phyloP scores from a whole-genome alignment of 768 basidiomycete species.

The Boletus tomentosulus region DNA sequence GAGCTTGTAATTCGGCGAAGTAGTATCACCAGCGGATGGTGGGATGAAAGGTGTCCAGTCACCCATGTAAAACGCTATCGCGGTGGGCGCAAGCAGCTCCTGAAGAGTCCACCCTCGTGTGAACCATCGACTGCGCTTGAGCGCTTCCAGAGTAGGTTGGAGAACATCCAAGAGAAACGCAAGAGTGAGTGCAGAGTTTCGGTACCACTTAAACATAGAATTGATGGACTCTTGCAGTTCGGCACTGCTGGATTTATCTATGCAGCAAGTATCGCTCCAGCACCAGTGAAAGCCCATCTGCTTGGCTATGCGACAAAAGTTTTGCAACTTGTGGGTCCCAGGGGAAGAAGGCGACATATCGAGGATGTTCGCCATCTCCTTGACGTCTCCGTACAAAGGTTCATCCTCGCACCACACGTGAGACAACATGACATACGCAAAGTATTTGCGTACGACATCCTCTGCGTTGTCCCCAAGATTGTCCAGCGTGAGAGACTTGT shows the following conservation, averaged over 20 bases:
- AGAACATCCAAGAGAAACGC: constrained; percentile 25
- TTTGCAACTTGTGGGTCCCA: constrained; percentile 19
- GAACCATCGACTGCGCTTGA: constrained; percentile 24
- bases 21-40: not conserved
- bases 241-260: constrained; percentile 27
- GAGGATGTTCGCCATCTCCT: constrained; percentile 9
- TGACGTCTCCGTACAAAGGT: constrained; percentile 19
- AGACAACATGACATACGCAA: constrained; percentile 27
- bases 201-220: constrained; percentile 33
- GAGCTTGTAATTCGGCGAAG: constrained; percentile 21
- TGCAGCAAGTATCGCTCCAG: constrained; percentile 32
- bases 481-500: constrained; percentile 3
- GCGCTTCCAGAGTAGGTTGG: constrained; percentile 6
- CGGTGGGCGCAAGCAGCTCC: constrained; percentile 24
- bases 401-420: constrained; percentile 29
- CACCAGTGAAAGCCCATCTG: constrained; percentile 18
- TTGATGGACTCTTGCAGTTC: constrained; percentile 30
- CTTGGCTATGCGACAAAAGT: constrained; percentile 19
- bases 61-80: constrained; percentile 22
- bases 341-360: constrained; percentile 15
- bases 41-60: constrained; percentile 23
- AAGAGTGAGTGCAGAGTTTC: constrained; percentile 28
- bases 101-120: constrained; percentile 28
- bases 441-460: constrained; percentile 15
- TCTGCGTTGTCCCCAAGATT: constrained; percentile 13